These are phyloP conservation scores for Eutrema yunnanense DNA, from an alignment of 345 rosid species.

Conservation along the genomic window DNA sequence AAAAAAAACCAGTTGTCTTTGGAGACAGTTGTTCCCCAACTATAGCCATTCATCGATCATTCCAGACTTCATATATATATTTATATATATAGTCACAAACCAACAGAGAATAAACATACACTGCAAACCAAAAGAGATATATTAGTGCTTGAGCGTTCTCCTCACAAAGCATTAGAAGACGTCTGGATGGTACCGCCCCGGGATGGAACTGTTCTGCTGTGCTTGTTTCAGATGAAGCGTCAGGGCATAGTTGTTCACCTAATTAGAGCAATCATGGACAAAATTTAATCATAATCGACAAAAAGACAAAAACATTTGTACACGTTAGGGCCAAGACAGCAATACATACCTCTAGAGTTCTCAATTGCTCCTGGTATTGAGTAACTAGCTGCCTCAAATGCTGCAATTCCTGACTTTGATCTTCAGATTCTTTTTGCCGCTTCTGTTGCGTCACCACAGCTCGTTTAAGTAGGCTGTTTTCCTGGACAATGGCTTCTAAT, in stretches of 20 bases:
- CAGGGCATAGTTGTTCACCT: slow-evolving; percentile 71
- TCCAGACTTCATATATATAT: neutral
- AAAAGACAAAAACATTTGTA: neutral
- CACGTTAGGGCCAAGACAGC: neutral
- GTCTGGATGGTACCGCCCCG: slow-evolving; percentile 77
- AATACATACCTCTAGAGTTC: slow-evolving; percentile 64
- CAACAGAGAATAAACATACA: slow-evolving; percentile 6
- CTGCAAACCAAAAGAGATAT: neutral
- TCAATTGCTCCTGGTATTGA: slow-evolving; percentile 79
- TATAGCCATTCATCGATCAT: neutral
- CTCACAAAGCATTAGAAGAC: slow-evolving; percentile 42
- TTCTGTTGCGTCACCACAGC: slow-evolving; percentile 81
- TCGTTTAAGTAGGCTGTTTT: slow-evolving; percentile 66
- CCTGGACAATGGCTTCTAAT: slow-evolving; percentile 61
- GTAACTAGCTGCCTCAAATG: slow-evolving; percentile 64
- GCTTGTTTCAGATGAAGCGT: slow-evolving; percentile 67
- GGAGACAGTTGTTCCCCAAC: neutral
- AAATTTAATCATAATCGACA: neutral
- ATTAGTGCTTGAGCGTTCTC: neutral
- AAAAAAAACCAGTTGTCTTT: too few relatives aligned
- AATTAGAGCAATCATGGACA: neutral
- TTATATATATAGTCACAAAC: neutral
- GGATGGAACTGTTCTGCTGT: slow-evolving; percentile 39
- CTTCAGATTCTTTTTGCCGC: slow-evolving; percentile 61
- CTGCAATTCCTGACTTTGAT: slow-evolving; percentile 61